Evolutionary conservation across 2,329 filamentous ascomycete genomes (phyloP), one percentile per base, ranked within the genome.

Genomic region (Aspergillus cejpii): DNA sequence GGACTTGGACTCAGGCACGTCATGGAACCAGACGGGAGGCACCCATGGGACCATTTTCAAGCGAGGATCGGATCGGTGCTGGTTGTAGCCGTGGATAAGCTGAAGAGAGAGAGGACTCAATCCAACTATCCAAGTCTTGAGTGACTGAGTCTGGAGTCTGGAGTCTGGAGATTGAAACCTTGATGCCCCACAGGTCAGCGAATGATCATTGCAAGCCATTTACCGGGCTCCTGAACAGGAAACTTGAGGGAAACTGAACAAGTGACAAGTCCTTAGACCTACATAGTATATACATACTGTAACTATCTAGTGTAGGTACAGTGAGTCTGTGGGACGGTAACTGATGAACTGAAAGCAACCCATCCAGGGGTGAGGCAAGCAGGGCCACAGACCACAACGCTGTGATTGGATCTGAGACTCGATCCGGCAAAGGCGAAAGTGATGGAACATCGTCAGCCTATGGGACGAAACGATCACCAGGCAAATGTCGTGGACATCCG

Each of bases 11-110:
- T n/a, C n/a, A n/a, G n/a, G n/a, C n/a, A n/a, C 17, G 21, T 20
- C 24, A 29, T 33, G 54, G 54, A 52, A 50, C 49, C 48, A 33
- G n/a, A 45, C 49, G 54, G 54, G 40, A 39, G 11, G 23, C 42
- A 55, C 24, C 54, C 53, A 52, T 52, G 54, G 54, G 44, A 50
- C 37, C 21, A 34, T 40, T 42, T 46, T 46, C 52, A 47, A 52
- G 39, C 45, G 43, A 44, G 47, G 52, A 52, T 49, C 49, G 49
- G 53, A 51, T 55, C 48, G 51, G 28, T 34, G 39, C 46, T 37
- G 28, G 41, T 41, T 39, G 41, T 37, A 43, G 37, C 44, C 38
- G 44, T 42, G 41, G 42, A 44, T 40, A 19, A 39, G 26, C 36
- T 28, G 42, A 21, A 44, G 12, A 24, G n/a, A n/a, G n/a, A n/a